These are phyloP conservation scores for Teunomyces tritomae DNA, from an alignment of 805 yeast species.

Conservation along the genomic window DNA sequence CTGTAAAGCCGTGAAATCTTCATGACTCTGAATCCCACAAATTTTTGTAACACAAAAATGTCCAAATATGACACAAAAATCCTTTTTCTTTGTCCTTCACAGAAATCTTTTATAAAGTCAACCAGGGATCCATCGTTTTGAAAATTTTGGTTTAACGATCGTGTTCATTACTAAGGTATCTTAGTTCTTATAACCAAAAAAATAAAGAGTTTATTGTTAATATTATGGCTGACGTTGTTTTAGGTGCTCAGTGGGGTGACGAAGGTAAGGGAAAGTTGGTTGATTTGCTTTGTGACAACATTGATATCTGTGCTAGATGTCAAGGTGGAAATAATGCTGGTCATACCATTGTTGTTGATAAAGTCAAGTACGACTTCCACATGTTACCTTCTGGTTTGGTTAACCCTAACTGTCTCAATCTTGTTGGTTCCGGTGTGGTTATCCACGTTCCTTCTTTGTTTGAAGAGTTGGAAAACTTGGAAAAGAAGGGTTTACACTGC, in stretches of 20 bases:
- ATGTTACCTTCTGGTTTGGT: conserved; percentile 98
- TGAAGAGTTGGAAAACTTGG: conserved; percentile 77
- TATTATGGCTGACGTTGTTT: conserved; percentile 81
- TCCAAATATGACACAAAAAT: not conserved
- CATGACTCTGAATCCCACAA: not conserved
- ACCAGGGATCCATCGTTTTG: not conserved
- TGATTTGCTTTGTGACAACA: conserved; percentile 88
- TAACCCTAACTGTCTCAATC: conserved; percentile 84
- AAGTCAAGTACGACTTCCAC: conserved; percentile 92
- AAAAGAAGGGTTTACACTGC: conserved; percentile 76
- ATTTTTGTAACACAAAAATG: not conserved
- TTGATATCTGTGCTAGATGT: conserved; percentile 97
- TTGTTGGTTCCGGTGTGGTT: conserved; percentile 96
- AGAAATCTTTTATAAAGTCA: not conserved
- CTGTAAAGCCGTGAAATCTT: not conserved
- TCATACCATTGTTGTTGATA: conserved; percentile 92
- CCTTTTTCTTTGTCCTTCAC: conserved; percentile 8
- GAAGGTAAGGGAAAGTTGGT: conserved; percentile 99
- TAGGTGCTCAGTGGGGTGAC: conserved; percentile 99
- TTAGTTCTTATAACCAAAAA: conserved; percentile 1
- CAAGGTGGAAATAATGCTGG: conserved; percentile 99
- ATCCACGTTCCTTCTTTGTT: conserved; percentile 93
- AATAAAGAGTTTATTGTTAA: not conserved
- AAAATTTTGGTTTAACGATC: conserved; percentile 26
- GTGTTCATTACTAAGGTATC: conserved; percentile 22